Base-by-base conservation (phyloP, 306 rosid genomes). In the Luffa acutangula region DNA sequence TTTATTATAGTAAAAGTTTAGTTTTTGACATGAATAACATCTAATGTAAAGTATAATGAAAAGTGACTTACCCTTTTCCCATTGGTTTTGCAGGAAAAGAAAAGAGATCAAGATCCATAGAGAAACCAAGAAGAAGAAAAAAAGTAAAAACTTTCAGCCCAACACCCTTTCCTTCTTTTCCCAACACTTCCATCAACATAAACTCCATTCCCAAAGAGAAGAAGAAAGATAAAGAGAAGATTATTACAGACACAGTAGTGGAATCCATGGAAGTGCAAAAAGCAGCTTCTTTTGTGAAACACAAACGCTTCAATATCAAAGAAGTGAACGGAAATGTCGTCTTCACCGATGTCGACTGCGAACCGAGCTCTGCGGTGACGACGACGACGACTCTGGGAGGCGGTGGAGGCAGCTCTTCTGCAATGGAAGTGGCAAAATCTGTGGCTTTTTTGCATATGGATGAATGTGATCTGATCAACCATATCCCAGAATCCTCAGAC, bases 391-490 rank as follows among this genome's bases (percentile, higher is more conserved):
- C 7, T 3, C 0, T 0, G 5, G 10, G 20, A 7, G 43, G 20
- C 2, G 71, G 20, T 14, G 5, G 33, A n/a, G 74, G 74, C n/a
- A 41, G 53, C 49, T 42, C 37, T 45, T 69, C 54, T 0, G 74
- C 74, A 9, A 12, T 64, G 45, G 67, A 60, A 60, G 67, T 10
- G 6, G 67, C 41, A 10, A 9, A 60, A 60, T 25, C 67, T 60
- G 67, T 25, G 0, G 67, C 67, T 10, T 34, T 14, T 6, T 64
- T 41, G 1, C 76, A 70, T 21, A 12, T 48, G 42, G 58, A 72
- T 48, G 77, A 72, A 14, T 48, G 42, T 46, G 77, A 72, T 48
- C 77, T 72, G 18, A 72, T 72, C 58, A 72, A 72, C 57, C 77
- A 72, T 18, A 45, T 72, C 77, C 77, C 57, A 12, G 11, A 72